Evolutionary conservation across 805 yeast species (phyloP), one percentile per base, ranked within the genome.

Genomic region (Saturnispora sekii): DNA sequence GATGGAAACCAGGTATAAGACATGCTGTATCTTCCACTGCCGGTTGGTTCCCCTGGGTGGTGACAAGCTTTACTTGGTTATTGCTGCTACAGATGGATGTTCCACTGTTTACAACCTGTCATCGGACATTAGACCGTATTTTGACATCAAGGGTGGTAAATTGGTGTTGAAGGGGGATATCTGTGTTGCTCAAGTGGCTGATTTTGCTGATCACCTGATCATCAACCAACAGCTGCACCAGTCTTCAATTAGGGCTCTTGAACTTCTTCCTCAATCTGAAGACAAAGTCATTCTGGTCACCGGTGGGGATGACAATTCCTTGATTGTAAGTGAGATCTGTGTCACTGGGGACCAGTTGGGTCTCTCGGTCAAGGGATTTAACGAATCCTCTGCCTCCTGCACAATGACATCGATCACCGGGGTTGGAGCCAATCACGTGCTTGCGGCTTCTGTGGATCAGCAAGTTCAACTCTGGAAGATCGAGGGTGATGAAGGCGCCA

Each of bases 301-400:
- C 1, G 97, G 96, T 30, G 97, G 98, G 44, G 98, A 93, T 58
- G 98, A 93, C 56, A 89, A 90, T 62, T 83, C 87, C 0, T 56
- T 84, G 3, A 72, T 68, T 1, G 57, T 74, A 1, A 61, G 70
- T 1, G 48, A 55, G 12, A 47, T 61, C 1, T 41, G 65, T 8
- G 17, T 16, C 7, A 59, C 63, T 1, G 56, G 53, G 9, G 53
- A 60, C 0, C 46, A 44, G 1, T 51, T 53, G 1, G 42, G 58
- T 3, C 56, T 74, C 28, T 48, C 51, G 0, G 56, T 65, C 0
- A 44, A 54, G 0, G 54, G 67, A 1, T 70, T 72, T 49, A 61
- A 65, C 4, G 66, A 65, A 9, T 60, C 64, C 26, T 96, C 95
- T 0, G 96, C 95, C 2, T 76, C 96, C 0, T 82, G 96, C 0